A percentile compares a stretch with the other conserved stretches of the same genome.
Conservation (phyloP, 169 alveolate genomes). For the Cryptosporidium canis region DNA sequence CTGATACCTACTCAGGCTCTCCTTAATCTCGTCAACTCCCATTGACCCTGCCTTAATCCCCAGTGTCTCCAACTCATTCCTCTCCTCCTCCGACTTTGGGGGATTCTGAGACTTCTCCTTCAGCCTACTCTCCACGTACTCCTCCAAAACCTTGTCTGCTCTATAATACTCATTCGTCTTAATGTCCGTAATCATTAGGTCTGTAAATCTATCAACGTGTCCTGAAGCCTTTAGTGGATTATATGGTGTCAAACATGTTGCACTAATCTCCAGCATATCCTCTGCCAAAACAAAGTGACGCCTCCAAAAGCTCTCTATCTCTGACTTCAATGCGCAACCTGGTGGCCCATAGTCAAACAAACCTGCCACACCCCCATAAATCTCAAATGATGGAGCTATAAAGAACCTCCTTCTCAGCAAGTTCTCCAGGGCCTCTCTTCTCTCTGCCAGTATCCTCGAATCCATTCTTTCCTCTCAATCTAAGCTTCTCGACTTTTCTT, state of each 20-base stretch:
- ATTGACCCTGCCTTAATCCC: conserved; percentile 84
- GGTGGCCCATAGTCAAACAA: conserved; percentile 97
- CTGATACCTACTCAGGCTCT: conserved; percentile 81
- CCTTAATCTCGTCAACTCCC: conserved; percentile 86
- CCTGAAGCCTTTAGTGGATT: conserved; percentile 94
- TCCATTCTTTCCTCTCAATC: background rate
- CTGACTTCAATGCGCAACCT: conserved; percentile 94
- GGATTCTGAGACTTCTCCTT: conserved; percentile 41
- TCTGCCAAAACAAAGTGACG: conserved; percentile 95
- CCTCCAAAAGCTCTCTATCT: conserved; percentile 95
- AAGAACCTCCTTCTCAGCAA: conserved; percentile 92
- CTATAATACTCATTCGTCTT: conserved; percentile 87
- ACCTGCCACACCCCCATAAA: conserved; percentile 97
- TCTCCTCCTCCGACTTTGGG: conserved; percentile 75
- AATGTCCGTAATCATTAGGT: conserved; percentile 93
- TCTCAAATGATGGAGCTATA: conserved; percentile 91
- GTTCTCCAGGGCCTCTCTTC: conserved; percentile 82
- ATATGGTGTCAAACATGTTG: conserved; percentile 93
- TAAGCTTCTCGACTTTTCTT: too few species aligned
- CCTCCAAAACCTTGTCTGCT: conserved; percentile 87
- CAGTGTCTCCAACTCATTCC: conserved; percentile 80
- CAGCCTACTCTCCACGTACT: conserved; percentile 71
- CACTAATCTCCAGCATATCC: conserved; percentile 93
- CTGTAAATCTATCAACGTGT: conserved; percentile 97
- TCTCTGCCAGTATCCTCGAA: background rate